A percentile compares a stretch with the other conserved stretches of the same genome.
Conservation (phyloP, 257 asterid species). For the Pogostemon cablin region DNA sequence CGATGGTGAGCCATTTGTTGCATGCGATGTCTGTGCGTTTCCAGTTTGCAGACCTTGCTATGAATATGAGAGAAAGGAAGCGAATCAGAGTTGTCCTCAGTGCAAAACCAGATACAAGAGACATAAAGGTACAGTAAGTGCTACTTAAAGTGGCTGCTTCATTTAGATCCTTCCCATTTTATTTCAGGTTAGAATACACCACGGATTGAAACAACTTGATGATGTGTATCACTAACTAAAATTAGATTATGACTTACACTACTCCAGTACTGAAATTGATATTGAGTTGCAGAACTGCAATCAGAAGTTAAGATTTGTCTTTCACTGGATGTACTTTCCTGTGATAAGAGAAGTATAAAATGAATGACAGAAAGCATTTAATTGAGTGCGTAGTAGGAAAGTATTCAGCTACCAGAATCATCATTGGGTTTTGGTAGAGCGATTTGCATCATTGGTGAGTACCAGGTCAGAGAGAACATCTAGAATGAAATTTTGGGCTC, state of each 20-base stretch:
- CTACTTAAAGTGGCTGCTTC: not conserved
- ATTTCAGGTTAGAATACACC: not conserved
- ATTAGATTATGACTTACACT: not conserved
- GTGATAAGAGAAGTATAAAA: not conserved
- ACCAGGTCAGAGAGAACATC: not conserved
- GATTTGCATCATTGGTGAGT: not conserved
- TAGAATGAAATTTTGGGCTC: not conserved
- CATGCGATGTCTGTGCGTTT: slow-evolving; percentile 89
- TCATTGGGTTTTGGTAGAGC: slow-evolving; percentile 15
- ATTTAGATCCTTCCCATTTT: slow-evolving; percentile 14
- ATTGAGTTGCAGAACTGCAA: slow-evolving; percentile 19
- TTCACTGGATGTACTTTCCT: slow-evolving; percentile 2
- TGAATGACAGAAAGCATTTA: slow-evolving; percentile 3
- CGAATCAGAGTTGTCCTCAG: slow-evolving; percentile 94
- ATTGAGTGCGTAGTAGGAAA: slow-evolving; percentile 4
- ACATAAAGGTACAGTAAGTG: slow-evolving; percentile 68
- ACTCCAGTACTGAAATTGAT: slow-evolving; percentile 1
- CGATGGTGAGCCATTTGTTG: slow-evolving; percentile 83
- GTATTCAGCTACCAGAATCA: not conserved
- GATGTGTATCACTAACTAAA: slow-evolving; percentile 5
- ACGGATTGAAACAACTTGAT: slow-evolving; percentile 3
- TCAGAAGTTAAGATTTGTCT: slow-evolving; percentile 8
- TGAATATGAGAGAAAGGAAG: slow-evolving; percentile 98
- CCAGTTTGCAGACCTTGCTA: slow-evolving; percentile 99
- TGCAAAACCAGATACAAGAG: slow-evolving; percentile 97